These are phyloP conservation scores for Amaranthus hypochondriacus DNA, from an alignment of 148 eudicot species.

Conservation along the genomic window DNA sequence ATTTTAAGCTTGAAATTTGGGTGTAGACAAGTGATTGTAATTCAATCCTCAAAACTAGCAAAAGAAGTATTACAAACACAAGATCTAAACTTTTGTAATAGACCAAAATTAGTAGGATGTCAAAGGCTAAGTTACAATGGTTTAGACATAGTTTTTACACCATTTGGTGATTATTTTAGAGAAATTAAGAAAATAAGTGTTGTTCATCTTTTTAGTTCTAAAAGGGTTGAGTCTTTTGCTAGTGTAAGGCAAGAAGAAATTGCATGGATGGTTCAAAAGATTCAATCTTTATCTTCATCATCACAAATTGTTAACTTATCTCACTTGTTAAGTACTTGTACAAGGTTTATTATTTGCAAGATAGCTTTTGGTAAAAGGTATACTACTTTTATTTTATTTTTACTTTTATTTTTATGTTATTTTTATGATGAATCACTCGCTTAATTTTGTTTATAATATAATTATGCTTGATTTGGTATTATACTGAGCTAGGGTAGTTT, in stretches of 20 bases:
- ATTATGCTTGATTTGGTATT: too few species aligned
- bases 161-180: not conserved
- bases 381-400: not conserved
- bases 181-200: constrained; percentile 6
- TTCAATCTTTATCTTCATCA: not conserved
- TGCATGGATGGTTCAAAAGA: not conserved
- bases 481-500: too few species aligned
- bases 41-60: constrained; percentile 22
- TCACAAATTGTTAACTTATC: not conserved
- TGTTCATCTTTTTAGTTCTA: constrained; percentile 2
- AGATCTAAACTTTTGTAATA: constrained; percentile 23
- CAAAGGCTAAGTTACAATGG: constrained; percentile 17
- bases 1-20: constrained; percentile 18
- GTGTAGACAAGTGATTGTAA: constrained; percentile 3
- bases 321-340: not conserved
- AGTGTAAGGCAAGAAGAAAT: not conserved
- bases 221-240: constrained; percentile 4
- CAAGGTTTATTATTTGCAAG: constrained; percentile 5
- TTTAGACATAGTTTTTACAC: constrained; percentile 3
- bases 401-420: too few species aligned
- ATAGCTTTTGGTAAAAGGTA: constrained; percentile 11
- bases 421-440: too few species aligned
- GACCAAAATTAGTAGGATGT: constrained; percentile 8
- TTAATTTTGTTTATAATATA: too few species aligned
- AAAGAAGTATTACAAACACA: constrained; percentile 27